Conservation (phyloP, 2,329 filamentous ascomycete species). For the Clonostachys byssicola region DNA sequence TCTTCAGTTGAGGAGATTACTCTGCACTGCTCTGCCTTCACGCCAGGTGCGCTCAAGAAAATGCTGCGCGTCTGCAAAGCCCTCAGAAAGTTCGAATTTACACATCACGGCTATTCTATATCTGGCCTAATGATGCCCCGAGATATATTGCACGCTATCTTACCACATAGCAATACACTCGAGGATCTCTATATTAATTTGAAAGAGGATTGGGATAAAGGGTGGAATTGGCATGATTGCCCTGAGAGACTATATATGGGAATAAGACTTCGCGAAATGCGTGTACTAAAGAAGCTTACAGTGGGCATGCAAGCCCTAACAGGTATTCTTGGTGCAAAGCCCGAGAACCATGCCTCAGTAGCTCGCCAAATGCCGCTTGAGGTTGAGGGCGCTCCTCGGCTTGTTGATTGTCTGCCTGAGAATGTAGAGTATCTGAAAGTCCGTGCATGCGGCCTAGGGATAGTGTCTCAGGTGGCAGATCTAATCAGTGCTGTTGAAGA, state of each 20-base stretch:
- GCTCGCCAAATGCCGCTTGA: background rate
- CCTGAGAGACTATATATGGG: background rate
- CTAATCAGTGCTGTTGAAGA: too few relatives aligned
- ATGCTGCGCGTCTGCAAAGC: background rate
- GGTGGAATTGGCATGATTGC: background rate
- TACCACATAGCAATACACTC: slow-evolving; percentile 1
- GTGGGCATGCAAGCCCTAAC: background rate
- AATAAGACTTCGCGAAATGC: background rate
- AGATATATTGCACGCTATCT: slow-evolving; percentile 2
- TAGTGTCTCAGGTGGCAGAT: too few relatives aligned
- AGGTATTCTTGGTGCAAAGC: background rate
- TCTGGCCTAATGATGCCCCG: background rate
- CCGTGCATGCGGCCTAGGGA: too few relatives aligned
- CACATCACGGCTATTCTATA: too few relatives aligned
- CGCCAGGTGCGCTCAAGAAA: background rate
- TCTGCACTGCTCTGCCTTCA: too few relatives aligned
- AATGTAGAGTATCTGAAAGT: slow-evolving; percentile 6
- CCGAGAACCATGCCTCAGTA: background rate
- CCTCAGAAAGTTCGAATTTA: background rate
- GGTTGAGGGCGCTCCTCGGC: background rate
- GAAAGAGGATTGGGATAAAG: slow-evolving; percentile 3
- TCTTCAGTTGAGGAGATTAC: too few relatives aligned
- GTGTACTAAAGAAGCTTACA: background rate
- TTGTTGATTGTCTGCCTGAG: slow-evolving; percentile 3
- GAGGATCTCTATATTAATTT: slow-evolving; percentile 6